Percentiles rank a stretch among this genome's conserved stretches.
phyloP scores from a whole-genome alignment of 345 rosid species.

The Erucastrum elatum region DNA sequence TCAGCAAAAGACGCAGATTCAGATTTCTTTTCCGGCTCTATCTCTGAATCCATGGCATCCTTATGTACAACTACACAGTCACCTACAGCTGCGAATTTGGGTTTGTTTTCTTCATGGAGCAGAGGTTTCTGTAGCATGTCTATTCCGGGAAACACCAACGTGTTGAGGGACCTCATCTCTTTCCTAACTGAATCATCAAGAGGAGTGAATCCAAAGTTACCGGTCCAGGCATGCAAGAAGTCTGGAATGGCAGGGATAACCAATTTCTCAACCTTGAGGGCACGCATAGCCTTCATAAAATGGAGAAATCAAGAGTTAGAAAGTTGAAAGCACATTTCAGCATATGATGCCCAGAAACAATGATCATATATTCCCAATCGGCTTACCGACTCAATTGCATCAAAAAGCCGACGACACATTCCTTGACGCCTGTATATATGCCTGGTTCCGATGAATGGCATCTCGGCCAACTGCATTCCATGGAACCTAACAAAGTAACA shows the following conservation, averaged over 20 bases:
- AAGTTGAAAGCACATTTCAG: constrained; percentile 6
- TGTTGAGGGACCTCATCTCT: constrained; percentile 40
- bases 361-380: background rate
- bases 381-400: constrained; percentile 40
- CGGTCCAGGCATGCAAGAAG: constrained; percentile 41
- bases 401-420: constrained; percentile 41
- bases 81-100: constrained; percentile 16
- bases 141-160: constrained; percentile 39
- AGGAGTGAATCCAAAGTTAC: constrained; percentile 36
- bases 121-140: constrained; percentile 39
- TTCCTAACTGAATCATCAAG: constrained; percentile 31
- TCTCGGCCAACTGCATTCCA: constrained; percentile 42
- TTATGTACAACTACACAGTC: constrained; percentile 6
- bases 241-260: constrained; percentile 44
- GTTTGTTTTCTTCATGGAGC: constrained; percentile 16
- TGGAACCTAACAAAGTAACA: constrained; percentile 37
- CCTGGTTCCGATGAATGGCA: constrained; percentile 47
- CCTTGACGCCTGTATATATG: constrained; percentile 44
- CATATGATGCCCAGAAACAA: background rate
- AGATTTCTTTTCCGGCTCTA: constrained; percentile 20
- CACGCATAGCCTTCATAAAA: constrained; percentile 30
- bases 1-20: constrained; percentile 21
- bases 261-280: constrained; percentile 42
- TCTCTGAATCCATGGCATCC: constrained; percentile 11
- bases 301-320: constrained; percentile 8